Evolutionary conservation across 2,329 filamentous ascomycete species (phyloP), one percentile per base, ranked within the genome.

Genomic region (Chaetomium olivaceum): DNA sequence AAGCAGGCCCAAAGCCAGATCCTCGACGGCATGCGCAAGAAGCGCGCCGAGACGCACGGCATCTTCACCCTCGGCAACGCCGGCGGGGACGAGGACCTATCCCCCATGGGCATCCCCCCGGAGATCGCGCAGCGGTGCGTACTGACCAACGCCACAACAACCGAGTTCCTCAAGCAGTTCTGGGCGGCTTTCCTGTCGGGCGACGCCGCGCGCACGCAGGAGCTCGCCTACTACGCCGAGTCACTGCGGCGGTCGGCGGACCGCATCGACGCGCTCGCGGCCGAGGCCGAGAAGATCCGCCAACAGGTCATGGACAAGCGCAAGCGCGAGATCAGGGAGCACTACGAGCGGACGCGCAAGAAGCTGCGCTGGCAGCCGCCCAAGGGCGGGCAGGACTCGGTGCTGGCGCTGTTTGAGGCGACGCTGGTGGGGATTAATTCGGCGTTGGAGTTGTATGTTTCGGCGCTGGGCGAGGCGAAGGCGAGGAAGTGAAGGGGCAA

Each of bases 81-180:
- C 16, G 43, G 25, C 36, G 48, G 43, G 29, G 50, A 23, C 39
- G 85, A 80, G 72, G 79, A 78, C 73, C 81, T 72, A 71, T 82
- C 76, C 60, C 84, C 78, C 70, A 90, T 83, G 87, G 81, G 82
- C 12, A 72, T 89, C 27, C 80, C 89, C 3, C 73, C 79, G 1
- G 81, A 85, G 1, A 80, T 90, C 23, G 80, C 85, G 4, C 82
- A 88, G 52, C 85, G 85, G 63, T 88, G 86, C 70, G 79, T 78
- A 50, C 77, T 87, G 63, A 97, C 94, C 0, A 93, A 98, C 76
- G 93, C 93, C 61, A 99, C 95, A 0, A 96, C 92, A 0, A 90
- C 91, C 46, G 95, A 99, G 74, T 99, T 98, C 73, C 81, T 99
- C n/a, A 91, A 94, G 72, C 96, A 98, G 76, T 99, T 99, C 80